Evolutionary conservation across 208 protist species (phyloP), one percentile per base, ranked within the genome.

Genomic region (Trypanosoma grayi): DNA sequence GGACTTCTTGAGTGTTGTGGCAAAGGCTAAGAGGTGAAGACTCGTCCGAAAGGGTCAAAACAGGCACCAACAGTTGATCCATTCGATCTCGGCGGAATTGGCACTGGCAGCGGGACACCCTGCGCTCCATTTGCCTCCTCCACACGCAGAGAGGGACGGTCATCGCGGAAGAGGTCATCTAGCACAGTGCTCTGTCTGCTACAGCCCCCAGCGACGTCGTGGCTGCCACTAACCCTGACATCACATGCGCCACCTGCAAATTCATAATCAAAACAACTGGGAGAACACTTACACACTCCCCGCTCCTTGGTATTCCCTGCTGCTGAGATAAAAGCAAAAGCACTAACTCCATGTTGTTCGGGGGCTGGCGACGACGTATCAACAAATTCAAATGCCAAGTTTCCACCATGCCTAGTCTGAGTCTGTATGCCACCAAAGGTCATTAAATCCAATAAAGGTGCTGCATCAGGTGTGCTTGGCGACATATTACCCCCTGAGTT

Each of bases 41-140:
- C n/a, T 30, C 22, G 1, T 54, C 14, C 43, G 54, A 62, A 62
- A 0, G 44, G 57, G 34, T 53, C 43, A 54, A 62, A 62, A 24
- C 31, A n/a, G 18, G 56, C 27, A 8, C 44, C 56, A 39, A 51
- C 56, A 37, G 28, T 52, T 4, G 36, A 58, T 14, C 22, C 6
- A 58, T 58, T 58, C 22, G 33, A 7, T 46, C 18, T 18, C 31
- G 20, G 4, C 2, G 20, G 24, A 56, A 39, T 30, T 4, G 11
- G 27, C 28, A 34, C 4, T 6, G 14, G 4, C 20, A 36, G 28
- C 16, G 0, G n/a, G 18, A 34, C 18, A 41, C 28, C 33, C 33
- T 56, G 30, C 27, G 20, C 20, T n/a, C 20, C n/a, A 13, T 31
- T 27, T 13, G 27, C 36, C 36, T 40, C 45, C 9, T 28, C 22